phyloP scores from a whole-genome alignment of 2,329 filamentous ascomycete genomes.

The Leptographium lundbergii region DNA sequence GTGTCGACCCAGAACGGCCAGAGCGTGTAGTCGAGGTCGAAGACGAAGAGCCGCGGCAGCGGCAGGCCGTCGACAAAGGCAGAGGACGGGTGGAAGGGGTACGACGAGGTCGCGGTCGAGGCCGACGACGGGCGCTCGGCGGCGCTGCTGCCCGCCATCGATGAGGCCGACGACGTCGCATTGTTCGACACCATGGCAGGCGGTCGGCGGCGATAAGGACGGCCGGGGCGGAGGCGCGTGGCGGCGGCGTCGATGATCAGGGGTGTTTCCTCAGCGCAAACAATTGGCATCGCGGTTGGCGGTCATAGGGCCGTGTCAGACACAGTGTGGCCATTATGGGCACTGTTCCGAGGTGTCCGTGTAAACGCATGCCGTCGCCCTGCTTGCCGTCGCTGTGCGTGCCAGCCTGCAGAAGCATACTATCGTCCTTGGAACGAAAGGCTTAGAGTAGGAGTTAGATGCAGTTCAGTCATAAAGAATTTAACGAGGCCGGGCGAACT shows the following conservation, averaged over 20 bases:
- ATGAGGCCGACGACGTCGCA: neutral
- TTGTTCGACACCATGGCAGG: neutral
- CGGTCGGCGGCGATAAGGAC: neutral
- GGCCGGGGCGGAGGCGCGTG: neutral
- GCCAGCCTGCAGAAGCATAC: too few relatives aligned
- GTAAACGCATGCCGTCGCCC: too few relatives aligned
- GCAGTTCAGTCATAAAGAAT: too few relatives aligned
- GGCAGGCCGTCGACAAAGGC: conserved; percentile 47
- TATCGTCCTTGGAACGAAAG: too few relatives aligned
- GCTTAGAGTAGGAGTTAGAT: too few relatives aligned
- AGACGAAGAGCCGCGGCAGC: conserved; percentile 73
- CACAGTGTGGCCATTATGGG: neutral
- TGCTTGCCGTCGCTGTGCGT: too few relatives aligned
- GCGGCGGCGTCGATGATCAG: neutral
- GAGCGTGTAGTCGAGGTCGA: conserved; percentile 97
- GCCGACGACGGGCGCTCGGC: neutral
- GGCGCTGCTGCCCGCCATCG: neutral
- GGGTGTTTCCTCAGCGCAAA: neutral
- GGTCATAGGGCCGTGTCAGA: neutral
- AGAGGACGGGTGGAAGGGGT: conserved; percentile 1
- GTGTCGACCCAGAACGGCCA: conserved; percentile 99
- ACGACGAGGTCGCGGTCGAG: neutral
- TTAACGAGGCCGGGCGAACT: too few relatives aligned
- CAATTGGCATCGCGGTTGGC: neutral
- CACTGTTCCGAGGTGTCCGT: neutral